Conservation (phyloP, 768 basidiomycete species). For the Leccinum barrowsii region DNA sequence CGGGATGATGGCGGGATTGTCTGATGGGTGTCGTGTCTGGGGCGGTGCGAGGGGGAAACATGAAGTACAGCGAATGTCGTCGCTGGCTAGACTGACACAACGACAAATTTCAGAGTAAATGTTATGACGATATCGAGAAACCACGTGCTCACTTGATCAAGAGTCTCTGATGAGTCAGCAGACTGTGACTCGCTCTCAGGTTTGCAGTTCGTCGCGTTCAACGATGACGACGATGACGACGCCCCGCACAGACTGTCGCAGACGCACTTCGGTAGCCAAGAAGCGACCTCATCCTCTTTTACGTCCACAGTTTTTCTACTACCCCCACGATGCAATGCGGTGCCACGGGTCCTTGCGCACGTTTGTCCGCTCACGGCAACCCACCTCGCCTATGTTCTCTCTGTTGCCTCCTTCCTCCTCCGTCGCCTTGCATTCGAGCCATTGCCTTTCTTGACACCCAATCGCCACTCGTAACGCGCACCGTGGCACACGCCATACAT, state of each 20-base stretch:
- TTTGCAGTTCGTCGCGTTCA: constrained; percentile 10
- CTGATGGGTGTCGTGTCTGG: neutral
- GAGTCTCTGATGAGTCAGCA: constrained; percentile 32
- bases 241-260: neutral
- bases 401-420: constrained; percentile 3
- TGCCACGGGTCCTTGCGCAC: constrained; percentile 36
- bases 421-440: constrained; percentile 7
- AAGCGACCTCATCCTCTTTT: constrained; percentile 10
- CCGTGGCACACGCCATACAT: neutral
- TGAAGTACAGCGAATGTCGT: neutral
- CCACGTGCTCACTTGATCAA: constrained; percentile 33
- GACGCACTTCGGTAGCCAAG: constrained; percentile 20
- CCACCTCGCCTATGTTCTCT: neutral
- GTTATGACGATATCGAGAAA: constrained; percentile 33
- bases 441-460: constrained; percentile 17
- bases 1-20: constrained; percentile 1
- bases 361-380: constrained; percentile 26
- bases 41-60: neutral
- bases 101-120: constrained; percentile 13
- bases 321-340: constrained; percentile 21
- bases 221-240: constrained; percentile 11
- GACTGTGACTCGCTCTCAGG: neutral
- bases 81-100: neutral
- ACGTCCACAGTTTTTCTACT: constrained; percentile 27
- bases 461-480: constrained; percentile 26